Base-by-base conservation (phyloP, 2,329 filamentous ascomycete genomes). In the Plenodomus tracheiphilus region DNA sequence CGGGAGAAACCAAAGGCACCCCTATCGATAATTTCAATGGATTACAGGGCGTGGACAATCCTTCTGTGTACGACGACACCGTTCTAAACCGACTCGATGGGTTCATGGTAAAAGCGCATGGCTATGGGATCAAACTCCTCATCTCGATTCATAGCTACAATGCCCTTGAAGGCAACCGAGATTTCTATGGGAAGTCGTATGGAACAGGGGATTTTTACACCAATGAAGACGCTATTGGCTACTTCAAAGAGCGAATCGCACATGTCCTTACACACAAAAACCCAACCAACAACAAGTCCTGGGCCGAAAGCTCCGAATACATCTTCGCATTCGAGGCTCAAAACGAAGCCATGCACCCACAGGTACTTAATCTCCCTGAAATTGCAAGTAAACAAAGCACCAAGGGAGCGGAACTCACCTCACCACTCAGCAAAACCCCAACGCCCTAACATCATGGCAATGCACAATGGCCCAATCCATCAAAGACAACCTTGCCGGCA, bases 261-360 rank as follows among this genome's bases (percentile, higher is more conserved):
- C 45, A 54, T 41, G 47, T 54, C 9, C 41, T 54, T 11, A 32
- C 41, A 4, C 51, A 51, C 22, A 46, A 51, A 5, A 54, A 51
- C 13, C 41, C 47, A n/a, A 10, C 34, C 1, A 54, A 40, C 10
- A 46, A 43, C 2, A 54, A 51, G 39, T 47, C 51, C 7, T 54
- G 51, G 47, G 42, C 38, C 2, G 37, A 51, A 13, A 54, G 51
- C 45, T 44, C 47, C 2, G 51, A 54, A 19, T 54, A 54, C 39
- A 54, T 54, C n/a, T 54, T 54, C n/a, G 51, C 47, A 1, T 54
- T 54, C n/a, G 51, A 54, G 22, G 51, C 51, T 11, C 47, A 54
- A 28, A 54, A 54, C 28, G 51, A 54, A 36, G 45, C 51, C 4
- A 54, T 54, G 51, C 51, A 51, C 21, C 51, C 44, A 3, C 47